These are phyloP conservation scores for Thielaviopsis musarum DNA, from an alignment of 2,329 filamentous ascomycete species.

Conservation along the genomic window DNA sequence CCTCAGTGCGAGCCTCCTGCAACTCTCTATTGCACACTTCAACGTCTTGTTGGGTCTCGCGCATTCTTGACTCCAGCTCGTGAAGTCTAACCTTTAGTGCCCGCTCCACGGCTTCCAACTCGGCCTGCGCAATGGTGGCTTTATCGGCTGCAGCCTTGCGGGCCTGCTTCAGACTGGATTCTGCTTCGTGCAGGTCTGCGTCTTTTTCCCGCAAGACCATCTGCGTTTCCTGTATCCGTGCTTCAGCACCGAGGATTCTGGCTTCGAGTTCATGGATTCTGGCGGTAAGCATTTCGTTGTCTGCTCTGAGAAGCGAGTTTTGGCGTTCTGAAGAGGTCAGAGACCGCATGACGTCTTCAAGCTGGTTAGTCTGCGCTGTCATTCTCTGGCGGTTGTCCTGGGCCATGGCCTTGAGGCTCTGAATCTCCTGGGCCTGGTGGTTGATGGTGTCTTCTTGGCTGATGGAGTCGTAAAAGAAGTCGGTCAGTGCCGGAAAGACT, in stretches of 20 bases:
- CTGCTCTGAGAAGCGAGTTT: neutral
- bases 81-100: neutral
- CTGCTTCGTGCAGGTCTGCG: neutral
- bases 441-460: constrained; percentile 12
- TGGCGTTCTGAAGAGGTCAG: neutral
- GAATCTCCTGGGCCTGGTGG: constrained; percentile 16
- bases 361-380: neutral
- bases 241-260: neutral
- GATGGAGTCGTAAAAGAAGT: neutral
- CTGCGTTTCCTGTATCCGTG: neutral
- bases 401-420: constrained; percentile 12
- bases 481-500: neutral
- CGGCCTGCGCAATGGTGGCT: neutral
- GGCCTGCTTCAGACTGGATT: neutral
- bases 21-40: neutral
- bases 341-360: neutral
- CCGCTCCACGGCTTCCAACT: neutral
- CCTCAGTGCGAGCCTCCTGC: neutral
- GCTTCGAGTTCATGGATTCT: neutral
- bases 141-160: neutral
- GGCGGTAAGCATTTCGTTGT: neutral
- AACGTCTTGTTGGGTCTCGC: neutral
- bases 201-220: neutral
- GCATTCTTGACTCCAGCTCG: neutral
- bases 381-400: neutral